Percentiles rank a stretch among this genome's conserved stretches.
phyloP scores from a whole-genome alignment of 495 filamentous ascomycete species.

The Elaphomyces granulatus region DNA sequence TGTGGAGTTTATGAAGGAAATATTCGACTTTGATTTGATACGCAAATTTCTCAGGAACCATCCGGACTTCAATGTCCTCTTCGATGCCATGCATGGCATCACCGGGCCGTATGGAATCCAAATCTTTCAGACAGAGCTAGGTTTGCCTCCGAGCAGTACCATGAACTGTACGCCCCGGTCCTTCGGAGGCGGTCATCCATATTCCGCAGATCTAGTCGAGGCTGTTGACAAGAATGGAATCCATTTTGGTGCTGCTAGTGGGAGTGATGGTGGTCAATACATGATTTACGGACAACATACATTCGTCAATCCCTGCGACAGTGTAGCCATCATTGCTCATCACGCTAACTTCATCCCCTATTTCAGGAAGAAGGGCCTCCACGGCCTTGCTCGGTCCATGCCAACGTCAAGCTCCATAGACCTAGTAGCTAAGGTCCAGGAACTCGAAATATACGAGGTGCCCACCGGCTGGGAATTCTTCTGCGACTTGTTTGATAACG shows the following conservation, averaged over 20 bases:
- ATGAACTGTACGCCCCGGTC: conserved; percentile 89
- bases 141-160: conserved; percentile 56
- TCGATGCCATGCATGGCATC: conserved; percentile 87
- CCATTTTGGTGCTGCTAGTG: conserved; percentile 90
- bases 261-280: conserved; percentile 96
- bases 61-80: conserved; percentile 89
- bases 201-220: conserved; percentile 89
- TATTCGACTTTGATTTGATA: conserved; percentile 95
- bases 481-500: conserved; percentile 90
- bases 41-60: conserved; percentile 75
- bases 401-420: conserved; percentile 92
- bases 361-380: conserved; percentile 93
- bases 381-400: conserved; percentile 91
- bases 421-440: conserved; percentile 86
- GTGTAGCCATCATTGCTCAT: conserved; percentile 93
- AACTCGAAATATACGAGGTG: conserved; percentile 85
- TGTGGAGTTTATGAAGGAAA: conserved; percentile 86
- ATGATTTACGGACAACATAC: conserved; percentile 98
- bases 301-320: conserved; percentile 95
- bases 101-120: conserved; percentile 89
- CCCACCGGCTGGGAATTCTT: conserved; percentile 99
- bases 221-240: conserved; percentile 81
- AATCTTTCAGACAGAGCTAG: conserved; percentile 89
- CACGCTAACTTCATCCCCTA: conserved; percentile 87
- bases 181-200: conserved; percentile 93